Conservation (phyloP, 352 stramenopile genomes). For the Pythium graminicola region DNA sequence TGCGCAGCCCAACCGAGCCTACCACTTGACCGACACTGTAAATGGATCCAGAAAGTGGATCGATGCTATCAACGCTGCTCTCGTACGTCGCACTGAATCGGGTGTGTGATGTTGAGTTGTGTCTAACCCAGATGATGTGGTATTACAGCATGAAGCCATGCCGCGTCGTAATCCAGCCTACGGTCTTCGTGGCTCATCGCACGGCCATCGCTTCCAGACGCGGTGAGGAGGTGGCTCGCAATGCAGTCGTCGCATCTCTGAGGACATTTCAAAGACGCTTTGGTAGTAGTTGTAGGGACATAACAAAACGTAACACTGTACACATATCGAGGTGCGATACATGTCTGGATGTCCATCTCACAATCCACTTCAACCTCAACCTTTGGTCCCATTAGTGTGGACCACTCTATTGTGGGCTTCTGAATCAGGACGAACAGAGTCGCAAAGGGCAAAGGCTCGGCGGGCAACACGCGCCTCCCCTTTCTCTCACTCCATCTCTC, state of each 20-base stretch:
- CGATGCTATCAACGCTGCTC: constrained; percentile 79
- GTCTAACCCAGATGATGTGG: too few relatives aligned
- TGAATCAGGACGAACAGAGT: constrained; percentile 5
- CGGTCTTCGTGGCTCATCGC: constrained; percentile 1
- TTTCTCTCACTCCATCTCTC: neutral
- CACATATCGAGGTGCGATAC: constrained; percentile 13
- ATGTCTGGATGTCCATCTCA: too few relatives aligned
- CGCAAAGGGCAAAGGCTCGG: constrained; percentile 11
- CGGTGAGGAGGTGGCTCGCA: constrained; percentile 5
- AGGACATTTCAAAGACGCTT: neutral
- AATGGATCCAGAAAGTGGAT: constrained; percentile 89
- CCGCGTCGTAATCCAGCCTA: constrained; percentile 8
- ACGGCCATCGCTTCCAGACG: constrained; percentile 12
- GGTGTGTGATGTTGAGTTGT: neutral
- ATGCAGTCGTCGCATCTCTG: neutral
- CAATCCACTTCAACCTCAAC: constrained; percentile 5
- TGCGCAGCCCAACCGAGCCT: constrained; percentile 72
- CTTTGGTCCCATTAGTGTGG: neutral
- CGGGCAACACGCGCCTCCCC: neutral
- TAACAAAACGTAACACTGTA: constrained; percentile 14
- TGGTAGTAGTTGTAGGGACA: constrained; percentile 10
- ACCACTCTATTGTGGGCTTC: constrained; percentile 5
- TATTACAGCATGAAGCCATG: constrained; percentile 12
- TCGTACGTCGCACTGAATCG: constrained; percentile 19
- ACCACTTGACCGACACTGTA: constrained; percentile 81